These are phyloP conservation scores for Acanthamoeba lenticulata DNA, from an alignment of 208 protist genomes.

Conservation along the genomic window DNA sequence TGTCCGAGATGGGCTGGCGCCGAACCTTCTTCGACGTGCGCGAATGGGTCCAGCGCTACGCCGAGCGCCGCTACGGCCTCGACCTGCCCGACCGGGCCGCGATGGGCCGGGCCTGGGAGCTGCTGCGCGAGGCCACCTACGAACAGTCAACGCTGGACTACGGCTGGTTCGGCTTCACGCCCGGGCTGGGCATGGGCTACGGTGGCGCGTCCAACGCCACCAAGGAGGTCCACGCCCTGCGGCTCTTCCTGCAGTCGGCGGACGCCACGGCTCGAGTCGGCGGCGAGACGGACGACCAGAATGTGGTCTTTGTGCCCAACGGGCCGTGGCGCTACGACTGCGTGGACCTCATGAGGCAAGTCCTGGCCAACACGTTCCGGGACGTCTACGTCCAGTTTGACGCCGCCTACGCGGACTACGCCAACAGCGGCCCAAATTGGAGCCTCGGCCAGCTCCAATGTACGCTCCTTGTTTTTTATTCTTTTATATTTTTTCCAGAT, in stretches of 20 bases:
- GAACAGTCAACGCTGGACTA: background rate
- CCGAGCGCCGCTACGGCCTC: constrained; percentile 68
- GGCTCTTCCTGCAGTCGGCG: background rate
- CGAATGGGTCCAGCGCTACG: constrained; percentile 74
- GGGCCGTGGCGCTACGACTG: constrained; percentile 77
- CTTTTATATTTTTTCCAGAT: background rate
- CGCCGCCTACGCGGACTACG: background rate
- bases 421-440: constrained; percentile 10
- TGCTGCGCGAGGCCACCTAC: constrained; percentile 34
- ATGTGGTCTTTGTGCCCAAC: background rate
- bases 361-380: constrained; percentile 45
- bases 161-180: background rate
- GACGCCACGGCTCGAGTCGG: no score
- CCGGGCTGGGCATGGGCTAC: background rate
- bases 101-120: background rate
- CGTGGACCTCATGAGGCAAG: constrained; percentile 75
- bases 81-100: background rate
- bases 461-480: background rate
- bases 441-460: constrained; percentile 68
- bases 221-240: background rate
- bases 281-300: no score
- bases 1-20: constrained; percentile 83
- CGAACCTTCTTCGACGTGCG: background rate
- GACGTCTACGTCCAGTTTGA: background rate
- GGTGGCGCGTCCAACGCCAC: background rate